Evolutionary conservation across 768 basidiomycete genomes (phyloP), one percentile per base, ranked within the genome.

Genomic region (Royoungia palumana): DNA sequence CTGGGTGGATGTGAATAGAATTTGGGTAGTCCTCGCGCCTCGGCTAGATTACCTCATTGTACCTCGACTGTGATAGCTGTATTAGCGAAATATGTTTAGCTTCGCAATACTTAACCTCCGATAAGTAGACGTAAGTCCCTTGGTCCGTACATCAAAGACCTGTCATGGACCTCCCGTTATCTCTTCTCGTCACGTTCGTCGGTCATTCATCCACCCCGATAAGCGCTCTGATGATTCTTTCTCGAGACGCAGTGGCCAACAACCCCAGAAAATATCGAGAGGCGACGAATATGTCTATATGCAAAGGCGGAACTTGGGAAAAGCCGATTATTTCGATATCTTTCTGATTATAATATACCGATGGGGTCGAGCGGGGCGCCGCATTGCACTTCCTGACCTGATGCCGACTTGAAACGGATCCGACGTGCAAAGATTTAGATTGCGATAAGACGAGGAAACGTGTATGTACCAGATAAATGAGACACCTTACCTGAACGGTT

Each of bases 31-130:
- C 32, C 28, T n/a, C 30, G 6, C 39, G 32, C 24, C 25, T 44
- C 40, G 37, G 24, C 17, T 19, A 19, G 35, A 51, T 61, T 57
- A 60, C 55, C 34, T 46, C 50, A 57, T 41, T n/a, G 34, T n/a
- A 9, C 28, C 49, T 13, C 45, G 16, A 37, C 36, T 39, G 30
- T 19, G 21, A 13, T 38, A 32, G 7, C 32, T 16, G 19, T 25
- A 3, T 20, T 48, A 25, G 25, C 44, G 21, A 51, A 22, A 28
- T 24, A 24, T 6, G 38, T 50, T 35, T 40, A 44, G 39, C 44
- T 46, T 52, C 24, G 27, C 38, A 19, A 24, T 32, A 24, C 43
- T 22, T n/a, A 34, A 17, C 42, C 22, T 38, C 32, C 34, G 22
- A 20, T 34, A 35, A 16, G 32, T 32, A 32, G 25, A 56, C 49